A percentile compares a stretch with the other conserved stretches of the same genome.
These are phyloP conservation scores for Neurospora sp. DNA, from an alignment of 2,329 filamentous ascomycete genomes.

Conservation along the genomic window DNA sequence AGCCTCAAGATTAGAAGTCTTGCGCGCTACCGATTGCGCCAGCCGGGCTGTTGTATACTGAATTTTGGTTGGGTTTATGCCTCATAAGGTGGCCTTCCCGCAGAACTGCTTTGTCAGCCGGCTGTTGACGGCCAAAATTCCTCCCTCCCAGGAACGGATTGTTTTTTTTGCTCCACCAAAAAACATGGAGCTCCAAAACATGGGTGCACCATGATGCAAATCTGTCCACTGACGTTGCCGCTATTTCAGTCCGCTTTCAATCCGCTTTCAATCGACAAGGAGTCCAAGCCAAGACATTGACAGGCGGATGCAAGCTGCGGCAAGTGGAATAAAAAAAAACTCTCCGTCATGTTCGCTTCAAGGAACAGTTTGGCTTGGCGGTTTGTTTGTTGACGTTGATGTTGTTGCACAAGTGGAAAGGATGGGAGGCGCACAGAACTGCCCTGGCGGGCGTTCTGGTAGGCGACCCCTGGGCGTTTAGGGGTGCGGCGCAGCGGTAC, in stretches of 20 bases:
- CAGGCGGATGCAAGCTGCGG: neutral
- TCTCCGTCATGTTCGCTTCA: neutral
- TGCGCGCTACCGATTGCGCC: neutral
- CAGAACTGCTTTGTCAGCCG: neutral
- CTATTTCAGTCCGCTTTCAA: neutral
- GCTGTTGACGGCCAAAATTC: too few species aligned
- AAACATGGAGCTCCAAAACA: neutral
- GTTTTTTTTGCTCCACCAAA: neutral
- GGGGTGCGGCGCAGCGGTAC: neutral
- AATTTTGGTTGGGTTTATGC: rapidly evolving
- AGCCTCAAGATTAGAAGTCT: neutral
- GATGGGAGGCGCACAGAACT: neutral
- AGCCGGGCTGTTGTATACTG: neutral
- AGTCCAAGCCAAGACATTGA: neutral
- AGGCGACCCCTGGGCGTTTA: neutral
- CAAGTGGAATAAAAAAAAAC: neutral
- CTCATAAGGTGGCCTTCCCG: neutral
- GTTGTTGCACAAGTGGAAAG: neutral
- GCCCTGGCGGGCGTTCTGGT: neutral
- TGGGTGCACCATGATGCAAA: neutral
- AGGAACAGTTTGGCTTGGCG: neutral
- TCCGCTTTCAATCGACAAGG: neutral
- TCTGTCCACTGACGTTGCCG: neutral
- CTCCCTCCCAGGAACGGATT: neutral
- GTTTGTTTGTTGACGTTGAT: neutral